Conservation (phyloP, 805 yeast genomes). For the Ogataea methanolica region DNA sequence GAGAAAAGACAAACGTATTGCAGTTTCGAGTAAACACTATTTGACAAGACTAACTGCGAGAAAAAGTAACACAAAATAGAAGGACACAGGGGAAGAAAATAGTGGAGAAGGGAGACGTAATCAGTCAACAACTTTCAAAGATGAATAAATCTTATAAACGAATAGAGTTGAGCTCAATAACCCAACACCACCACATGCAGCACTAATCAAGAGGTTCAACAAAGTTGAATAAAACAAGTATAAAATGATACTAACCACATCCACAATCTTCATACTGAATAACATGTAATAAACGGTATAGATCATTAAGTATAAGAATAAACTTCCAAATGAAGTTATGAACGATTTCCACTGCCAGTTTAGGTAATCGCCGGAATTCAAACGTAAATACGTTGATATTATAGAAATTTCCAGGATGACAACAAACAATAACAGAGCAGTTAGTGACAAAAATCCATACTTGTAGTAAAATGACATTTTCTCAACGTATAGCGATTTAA, state of each 20-base stretch:
- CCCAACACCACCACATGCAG: slow-evolving; percentile 74
- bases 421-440: slow-evolving; percentile 52
- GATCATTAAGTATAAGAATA: slow-evolving; percentile 64
- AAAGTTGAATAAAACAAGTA: slow-evolving; percentile 71
- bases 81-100: too few species aligned
- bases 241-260: slow-evolving; percentile 60
- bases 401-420: slow-evolving; percentile 70
- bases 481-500: slow-evolving; percentile 76
- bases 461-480: slow-evolving; percentile 73
- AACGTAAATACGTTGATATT: slow-evolving; percentile 59
- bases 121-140: slow-evolving; percentile 19
- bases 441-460: slow-evolving; percentile 71
- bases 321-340: slow-evolving; percentile 59
- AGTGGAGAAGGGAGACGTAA: too few species aligned
- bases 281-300: slow-evolving; percentile 67
- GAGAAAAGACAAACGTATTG: too few species aligned
- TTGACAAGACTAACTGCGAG: too few species aligned
- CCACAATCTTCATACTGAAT: slow-evolving; percentile 54
- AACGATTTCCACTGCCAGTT: slow-evolving; percentile 86
- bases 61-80: too few species aligned
- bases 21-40: too few species aligned
- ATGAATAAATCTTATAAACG: slow-evolving; percentile 56
- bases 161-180: slow-evolving; percentile 63
- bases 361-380: slow-evolving; percentile 45
- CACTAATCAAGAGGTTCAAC: slow-evolving; percentile 56